These are phyloP conservation scores for Magnaporthiopsis poae DNA, from an alignment of 2,329 filamentous ascomycete species.

Conservation along the genomic window DNA sequence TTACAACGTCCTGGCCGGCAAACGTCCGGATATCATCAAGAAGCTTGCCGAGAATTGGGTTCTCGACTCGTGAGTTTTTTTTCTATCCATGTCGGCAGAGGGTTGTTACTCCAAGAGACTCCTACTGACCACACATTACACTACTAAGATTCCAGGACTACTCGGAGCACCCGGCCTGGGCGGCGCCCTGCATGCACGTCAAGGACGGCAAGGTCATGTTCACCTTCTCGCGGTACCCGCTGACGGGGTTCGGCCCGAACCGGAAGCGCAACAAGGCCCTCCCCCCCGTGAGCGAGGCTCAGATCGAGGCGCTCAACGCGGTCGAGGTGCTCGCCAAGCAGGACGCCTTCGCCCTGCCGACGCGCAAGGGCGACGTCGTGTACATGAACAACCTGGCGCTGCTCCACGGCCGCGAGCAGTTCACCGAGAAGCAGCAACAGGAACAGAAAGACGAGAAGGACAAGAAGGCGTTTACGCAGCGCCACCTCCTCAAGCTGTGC, in stretches of 20 bases:
- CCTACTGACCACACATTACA: too few species aligned
- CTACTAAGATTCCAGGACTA: constrained; percentile 1
- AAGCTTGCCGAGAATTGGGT: constrained; percentile 43
- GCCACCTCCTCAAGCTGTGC: constrained; percentile 4
- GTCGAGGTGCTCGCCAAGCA: constrained; percentile 39
- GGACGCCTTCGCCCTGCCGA: constrained; percentile 33
- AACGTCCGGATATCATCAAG: constrained; percentile 49
- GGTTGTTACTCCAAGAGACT: too few species aligned
- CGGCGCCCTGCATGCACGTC: neutral
- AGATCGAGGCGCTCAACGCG: constrained; percentile 41
- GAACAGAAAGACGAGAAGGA: neutral
- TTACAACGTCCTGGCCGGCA: constrained; percentile 51
- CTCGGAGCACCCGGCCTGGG: neutral
- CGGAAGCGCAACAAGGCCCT: constrained; percentile 34
- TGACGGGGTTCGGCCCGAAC: constrained; percentile 1
- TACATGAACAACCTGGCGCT: constrained; percentile 45
- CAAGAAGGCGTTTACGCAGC: neutral
- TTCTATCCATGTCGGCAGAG: too few species aligned
- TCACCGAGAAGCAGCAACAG: neutral
- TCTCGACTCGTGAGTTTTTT: constrained; percentile 32
- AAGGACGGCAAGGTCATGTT: neutral
- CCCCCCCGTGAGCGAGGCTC: constrained; percentile 43
- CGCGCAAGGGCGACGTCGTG: constrained; percentile 41
- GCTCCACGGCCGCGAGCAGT: constrained; percentile 39
- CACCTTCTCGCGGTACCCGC: constrained; percentile 4